A percentile compares a stretch with the other conserved stretches of the same genome.
These are phyloP conservation scores for Gryganskiella cystojenkinii DNA, from an alignment of 192 early-diverging fungal genomes.

Conservation along the genomic window DNA sequence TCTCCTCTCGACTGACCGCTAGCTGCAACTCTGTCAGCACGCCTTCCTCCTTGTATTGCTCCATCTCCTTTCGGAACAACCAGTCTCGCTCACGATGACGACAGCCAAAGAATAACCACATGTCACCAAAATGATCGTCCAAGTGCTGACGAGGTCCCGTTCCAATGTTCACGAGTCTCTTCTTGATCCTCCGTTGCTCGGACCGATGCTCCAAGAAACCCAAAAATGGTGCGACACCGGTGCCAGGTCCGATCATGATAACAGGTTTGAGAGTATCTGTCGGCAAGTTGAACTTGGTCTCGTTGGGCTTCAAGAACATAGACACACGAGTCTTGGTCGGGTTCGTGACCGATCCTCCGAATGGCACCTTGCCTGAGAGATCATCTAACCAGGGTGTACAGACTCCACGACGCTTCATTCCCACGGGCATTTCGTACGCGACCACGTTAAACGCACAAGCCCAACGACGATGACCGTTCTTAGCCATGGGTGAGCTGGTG, in stretches of 20 bases:
- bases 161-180: constrained; percentile 44
- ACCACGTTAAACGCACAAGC: constrained; percentile 89
- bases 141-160: constrained; percentile 34
- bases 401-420: constrained; percentile 64
- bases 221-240: constrained; percentile 95
- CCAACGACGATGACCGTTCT: constrained; percentile 65
- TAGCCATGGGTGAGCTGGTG: constrained; percentile 71
- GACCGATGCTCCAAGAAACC: constrained; percentile 88
- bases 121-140: constrained; percentile 59
- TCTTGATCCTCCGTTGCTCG: constrained; percentile 54
- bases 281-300: constrained; percentile 77
- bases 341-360: constrained; percentile 16
- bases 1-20: constrained; percentile 74
- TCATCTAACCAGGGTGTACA: constrained; percentile 87
- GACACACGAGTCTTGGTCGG: constrained; percentile 39
- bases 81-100: constrained; percentile 74
- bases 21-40: constrained; percentile 67
- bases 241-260: constrained; percentile 92
- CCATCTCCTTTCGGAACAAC: constrained; percentile 74
- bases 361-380: constrained; percentile 59
- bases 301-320: constrained; percentile 68
- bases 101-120: constrained; percentile 88
- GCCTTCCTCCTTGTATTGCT: constrained; percentile 56
- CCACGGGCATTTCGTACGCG: constrained; percentile 64
- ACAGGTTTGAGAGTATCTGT: constrained; percentile 68